These are phyloP conservation scores for Dendrostoma leiphaemia DNA, from an alignment of 2,329 filamentous ascomycete species.

Conservation along the genomic window DNA sequence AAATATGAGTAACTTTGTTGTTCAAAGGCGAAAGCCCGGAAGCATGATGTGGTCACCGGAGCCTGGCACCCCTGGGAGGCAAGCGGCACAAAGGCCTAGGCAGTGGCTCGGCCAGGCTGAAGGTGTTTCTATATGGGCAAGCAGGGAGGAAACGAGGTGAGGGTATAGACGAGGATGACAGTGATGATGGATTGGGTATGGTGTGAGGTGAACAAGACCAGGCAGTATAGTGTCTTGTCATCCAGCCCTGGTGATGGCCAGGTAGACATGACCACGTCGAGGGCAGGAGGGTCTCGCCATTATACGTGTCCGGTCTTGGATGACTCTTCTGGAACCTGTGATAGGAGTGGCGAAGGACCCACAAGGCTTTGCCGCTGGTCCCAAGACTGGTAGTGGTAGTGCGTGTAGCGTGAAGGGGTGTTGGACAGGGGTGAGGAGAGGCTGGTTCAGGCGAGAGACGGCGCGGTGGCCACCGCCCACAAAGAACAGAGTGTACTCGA, in stretches of 20 bases:
- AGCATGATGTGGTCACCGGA: conserved; percentile 13
- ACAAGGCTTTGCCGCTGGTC: conserved; percentile 17
- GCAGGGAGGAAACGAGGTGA: background rate
- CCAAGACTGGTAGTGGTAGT: conserved; percentile 8
- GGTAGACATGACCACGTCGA: conserved; percentile 16
- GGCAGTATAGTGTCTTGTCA: conserved; percentile 16
- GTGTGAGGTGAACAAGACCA: background rate
- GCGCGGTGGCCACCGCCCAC: no score
- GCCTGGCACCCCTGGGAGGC: conserved; percentile 11
- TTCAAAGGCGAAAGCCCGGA: conserved; percentile 6
- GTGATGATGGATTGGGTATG: conserved; percentile 4
- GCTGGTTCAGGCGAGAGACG: conserved; percentile 2
- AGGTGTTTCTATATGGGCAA: background rate
- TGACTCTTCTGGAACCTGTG: conserved; percentile 24
- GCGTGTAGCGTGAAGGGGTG: background rate
- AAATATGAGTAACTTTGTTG: conserved; percentile 18
- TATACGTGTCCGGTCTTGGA: conserved; percentile 19
- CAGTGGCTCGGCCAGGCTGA: conserved; percentile 17
- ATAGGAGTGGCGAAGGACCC: conserved; percentile 19
- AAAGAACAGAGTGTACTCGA: no score
- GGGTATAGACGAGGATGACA: conserved; percentile 5
- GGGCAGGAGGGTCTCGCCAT: conserved; percentile 11
- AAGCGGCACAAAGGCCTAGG: conserved; percentile 10
- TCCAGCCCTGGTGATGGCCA: conserved; percentile 17
- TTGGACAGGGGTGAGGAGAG: background rate